A percentile compares a stretch with the other conserved stretches of the same genome.
phyloP scores from a whole-genome alignment of 2,329 filamentous ascomycete species.

The Beauveria caledonica region DNA sequence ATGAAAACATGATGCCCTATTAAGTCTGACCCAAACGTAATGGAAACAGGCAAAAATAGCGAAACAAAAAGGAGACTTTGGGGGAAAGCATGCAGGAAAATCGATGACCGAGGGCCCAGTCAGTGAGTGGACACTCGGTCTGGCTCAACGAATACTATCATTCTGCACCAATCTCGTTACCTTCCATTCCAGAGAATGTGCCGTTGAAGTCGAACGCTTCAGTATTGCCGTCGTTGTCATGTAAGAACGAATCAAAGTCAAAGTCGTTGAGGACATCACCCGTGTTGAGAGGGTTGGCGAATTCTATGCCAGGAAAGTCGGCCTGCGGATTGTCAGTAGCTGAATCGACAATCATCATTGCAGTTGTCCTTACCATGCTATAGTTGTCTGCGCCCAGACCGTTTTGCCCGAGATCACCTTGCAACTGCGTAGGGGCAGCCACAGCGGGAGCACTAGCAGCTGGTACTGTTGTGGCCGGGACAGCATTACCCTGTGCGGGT shows the following conservation, averaged over 20 bases:
- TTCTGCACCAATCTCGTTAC: constrained; percentile 50
- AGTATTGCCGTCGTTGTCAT: constrained; percentile 42
- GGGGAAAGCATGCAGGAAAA: constrained; percentile 4
- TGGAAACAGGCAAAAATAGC: constrained; percentile 18
- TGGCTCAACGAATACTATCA: constrained; percentile 23
- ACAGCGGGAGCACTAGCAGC: constrained; percentile 26
- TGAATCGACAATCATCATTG: constrained; percentile 6
- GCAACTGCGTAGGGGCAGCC: constrained; percentile 33
- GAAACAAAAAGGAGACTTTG: neutral
- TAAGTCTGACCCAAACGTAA: constrained; percentile 26
- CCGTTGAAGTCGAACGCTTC: constrained; percentile 47
- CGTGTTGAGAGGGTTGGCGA: constrained; percentile 45
- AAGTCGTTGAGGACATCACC: constrained; percentile 57
- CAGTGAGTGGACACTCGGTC: neutral
- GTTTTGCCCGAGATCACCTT: constrained; percentile 41
- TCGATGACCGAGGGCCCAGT: constrained; percentile 6
- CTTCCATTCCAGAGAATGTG: constrained; percentile 45
- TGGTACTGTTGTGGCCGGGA: constrained; percentile 23
- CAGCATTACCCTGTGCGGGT: constrained; percentile 22
- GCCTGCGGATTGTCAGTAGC: constrained; percentile 21
- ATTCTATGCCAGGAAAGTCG: constrained; percentile 43
- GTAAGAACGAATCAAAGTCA: constrained; percentile 60
- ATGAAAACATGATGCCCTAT: constrained; percentile 30
- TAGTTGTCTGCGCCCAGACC: constrained; percentile 38
- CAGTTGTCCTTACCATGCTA: constrained; percentile 32